Evolutionary conservation across 1,284 basidiomycete genomes (phyloP).

Genomic region (Microbotryum intermedium): DNA sequence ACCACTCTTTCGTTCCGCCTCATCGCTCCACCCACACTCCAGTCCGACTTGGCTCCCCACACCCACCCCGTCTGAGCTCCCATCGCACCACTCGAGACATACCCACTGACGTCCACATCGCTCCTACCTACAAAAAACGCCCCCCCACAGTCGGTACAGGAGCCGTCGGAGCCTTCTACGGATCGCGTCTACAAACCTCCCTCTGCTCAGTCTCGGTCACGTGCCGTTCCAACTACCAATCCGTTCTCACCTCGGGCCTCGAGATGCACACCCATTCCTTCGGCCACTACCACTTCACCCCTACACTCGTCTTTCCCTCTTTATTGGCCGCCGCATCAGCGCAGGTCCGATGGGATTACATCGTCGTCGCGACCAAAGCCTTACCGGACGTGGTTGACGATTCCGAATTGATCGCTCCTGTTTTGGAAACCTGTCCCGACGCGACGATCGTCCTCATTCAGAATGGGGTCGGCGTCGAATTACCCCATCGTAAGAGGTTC

Average conservation of each 20-base stretch:
- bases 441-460: constrained; percentile 41
- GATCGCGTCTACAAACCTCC: constrained; percentile 37
- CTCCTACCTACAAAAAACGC: too few relatives aligned
- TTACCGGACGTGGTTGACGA: constrained; percentile 42
- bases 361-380: constrained; percentile 44
- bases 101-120: too few relatives aligned
- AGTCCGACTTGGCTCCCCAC: too few relatives aligned
- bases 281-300: constrained; percentile 41
- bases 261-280: constrained; percentile 40
- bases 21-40: too few relatives aligned
- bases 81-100: too few relatives aligned
- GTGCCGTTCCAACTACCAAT: constrained; percentile 43
- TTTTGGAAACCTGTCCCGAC: constrained; percentile 28
- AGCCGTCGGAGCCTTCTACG: constrained; percentile 45
- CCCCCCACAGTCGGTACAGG: constrained; percentile 42
- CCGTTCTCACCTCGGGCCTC: constrained; percentile 37
- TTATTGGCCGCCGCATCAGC: constrained; percentile 34
- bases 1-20: too few relatives aligned
- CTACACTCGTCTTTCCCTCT: constrained; percentile 38
- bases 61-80: too few relatives aligned
- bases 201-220: constrained; percentile 40
- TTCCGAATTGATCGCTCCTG: constrained; percentile 36
- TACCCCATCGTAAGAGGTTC: constrained; percentile 39
- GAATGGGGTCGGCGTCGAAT: constrained; percentile 44
- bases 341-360: constrained; percentile 38